Evolutionary conservation across 2,329 filamentous ascomycete genomes (phyloP).

Genomic region (Aspergillus proliferans): DNA sequence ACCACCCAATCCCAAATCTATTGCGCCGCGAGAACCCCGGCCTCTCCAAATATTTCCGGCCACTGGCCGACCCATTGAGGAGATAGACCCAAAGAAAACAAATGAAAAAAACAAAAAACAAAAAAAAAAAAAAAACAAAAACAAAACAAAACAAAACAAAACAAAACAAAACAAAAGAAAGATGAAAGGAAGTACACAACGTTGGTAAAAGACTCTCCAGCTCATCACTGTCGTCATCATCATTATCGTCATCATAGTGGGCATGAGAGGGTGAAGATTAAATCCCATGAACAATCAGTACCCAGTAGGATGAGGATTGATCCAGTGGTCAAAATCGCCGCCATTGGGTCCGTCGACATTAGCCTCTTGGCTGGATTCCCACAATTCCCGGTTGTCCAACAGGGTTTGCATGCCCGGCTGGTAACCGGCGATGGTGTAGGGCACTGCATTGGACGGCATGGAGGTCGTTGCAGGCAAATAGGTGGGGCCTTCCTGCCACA

Average conservation of each 20-base stretch:
- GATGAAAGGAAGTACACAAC: too few relatives aligned
- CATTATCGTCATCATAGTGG: slow-evolving; percentile 1
- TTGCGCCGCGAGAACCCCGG: neutral
- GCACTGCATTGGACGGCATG: slow-evolving; percentile 9
- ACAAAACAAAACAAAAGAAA: neutral
- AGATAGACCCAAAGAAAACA: neutral
- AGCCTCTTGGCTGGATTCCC: slow-evolving; percentile 33
- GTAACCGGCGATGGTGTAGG: slow-evolving; percentile 9
- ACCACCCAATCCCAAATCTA: neutral
- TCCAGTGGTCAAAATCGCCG: slow-evolving; percentile 44
- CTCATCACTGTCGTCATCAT: slow-evolving; percentile 8
- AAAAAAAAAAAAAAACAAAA: too few relatives aligned
- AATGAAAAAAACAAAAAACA: neutral
- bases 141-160: too few relatives aligned
- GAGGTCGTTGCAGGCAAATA: slow-evolving; percentile 14
- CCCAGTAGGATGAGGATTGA: slow-evolving; percentile 22
- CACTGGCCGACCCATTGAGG: neutral
- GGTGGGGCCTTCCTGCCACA: slow-evolving; percentile 19
- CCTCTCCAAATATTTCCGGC: neutral
- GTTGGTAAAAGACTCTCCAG: neutral
- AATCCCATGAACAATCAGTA: slow-evolving; percentile 7
- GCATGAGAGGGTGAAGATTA: neutral
- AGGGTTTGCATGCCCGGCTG: slow-evolving; percentile 26
- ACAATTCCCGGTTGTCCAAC: slow-evolving; percentile 29
- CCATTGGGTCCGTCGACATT: slow-evolving; percentile 30